Evolutionary conservation across 2,329 filamentous ascomycete species (phyloP).

Genomic region (Monosporascus cannonballus): DNA sequence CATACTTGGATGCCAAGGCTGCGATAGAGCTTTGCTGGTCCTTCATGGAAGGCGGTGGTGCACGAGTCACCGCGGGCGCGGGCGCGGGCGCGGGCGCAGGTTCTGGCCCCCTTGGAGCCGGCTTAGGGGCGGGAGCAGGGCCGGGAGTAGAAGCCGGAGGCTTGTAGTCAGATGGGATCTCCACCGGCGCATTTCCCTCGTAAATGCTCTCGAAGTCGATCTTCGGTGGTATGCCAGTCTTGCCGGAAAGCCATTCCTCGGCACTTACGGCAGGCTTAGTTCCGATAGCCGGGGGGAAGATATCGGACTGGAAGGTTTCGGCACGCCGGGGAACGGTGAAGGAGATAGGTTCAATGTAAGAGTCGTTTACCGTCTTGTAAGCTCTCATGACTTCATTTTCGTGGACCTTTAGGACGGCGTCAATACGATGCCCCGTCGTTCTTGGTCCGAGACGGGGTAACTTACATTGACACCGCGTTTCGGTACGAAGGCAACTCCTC

Average conservation of each 20-base stretch:
- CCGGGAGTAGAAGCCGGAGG: conserved; percentile 42
- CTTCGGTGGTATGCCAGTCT: conserved; percentile 79
- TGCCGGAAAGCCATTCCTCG: conserved; percentile 80
- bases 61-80: conserved; percentile 40
- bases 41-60: conserved; percentile 62
- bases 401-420: conserved; percentile 55
- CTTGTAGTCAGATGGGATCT: conserved; percentile 67
- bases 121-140: conserved; percentile 37
- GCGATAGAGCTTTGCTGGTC: conserved; percentile 86
- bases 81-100: conserved; percentile 46
- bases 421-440: conserved; percentile 10
- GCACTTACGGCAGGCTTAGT: conserved; percentile 73
- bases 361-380: conserved; percentile 95
- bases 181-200: conserved; percentile 73
- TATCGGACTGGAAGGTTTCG: conserved; percentile 94
- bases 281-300: conserved; percentile 83
- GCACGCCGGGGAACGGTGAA: conserved; percentile 94
- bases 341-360: conserved; percentile 91
- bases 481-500: conserved; percentile 89
- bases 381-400: conserved; percentile 95
- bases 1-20: conserved; percentile 78
- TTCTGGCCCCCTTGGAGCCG: conserved; percentile 46
- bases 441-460: conserved; percentile 3
- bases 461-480: conserved; percentile 87
- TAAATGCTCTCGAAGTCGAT: conserved; percentile 91